Conservation (phyloP, 805 yeast species). For the Groenewaldozyma salmanticensis region DNA sequence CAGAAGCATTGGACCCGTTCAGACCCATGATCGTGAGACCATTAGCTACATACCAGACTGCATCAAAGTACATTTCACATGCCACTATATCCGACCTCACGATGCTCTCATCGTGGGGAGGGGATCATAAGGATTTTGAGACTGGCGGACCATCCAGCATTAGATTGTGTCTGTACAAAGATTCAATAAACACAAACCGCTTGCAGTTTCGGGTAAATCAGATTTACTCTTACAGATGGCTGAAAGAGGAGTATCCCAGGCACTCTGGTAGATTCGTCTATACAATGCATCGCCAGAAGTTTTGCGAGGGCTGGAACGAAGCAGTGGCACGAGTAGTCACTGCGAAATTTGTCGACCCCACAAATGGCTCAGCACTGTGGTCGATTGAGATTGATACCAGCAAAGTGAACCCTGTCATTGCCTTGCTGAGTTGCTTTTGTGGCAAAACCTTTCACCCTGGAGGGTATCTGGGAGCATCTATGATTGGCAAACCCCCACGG, state of each 20-base stretch:
- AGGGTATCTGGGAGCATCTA: constrained; percentile 3
- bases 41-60: constrained; percentile 16
- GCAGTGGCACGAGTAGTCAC: constrained; percentile 15
- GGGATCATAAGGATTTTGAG: neutral
- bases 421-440: constrained; percentile 19
- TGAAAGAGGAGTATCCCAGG: constrained; percentile 7
- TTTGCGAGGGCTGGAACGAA: neutral
- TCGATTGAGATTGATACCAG: constrained; percentile 19
- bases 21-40: constrained; percentile 16
- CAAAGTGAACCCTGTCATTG: constrained; percentile 16
- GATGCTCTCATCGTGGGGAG: constrained; percentile 1
- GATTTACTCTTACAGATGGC: constrained; percentile 8
- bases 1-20: constrained; percentile 5
- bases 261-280: constrained; percentile 8
- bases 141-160: constrained; percentile 13
- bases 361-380: constrained; percentile 16
- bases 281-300: constrained; percentile 15
- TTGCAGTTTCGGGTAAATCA: constrained; percentile 4
- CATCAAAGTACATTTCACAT: constrained; percentile 12
- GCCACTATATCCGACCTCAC: constrained; percentile 17
- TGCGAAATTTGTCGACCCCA: constrained; percentile 17
- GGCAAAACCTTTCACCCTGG: constrained; percentile 11
- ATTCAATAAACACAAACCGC: neutral
- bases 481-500: constrained; percentile 3
- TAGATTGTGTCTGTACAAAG: constrained; percentile 3